Evolutionary conservation across 2,329 filamentous ascomycete genomes (phyloP), one percentile per base, ranked within the genome.

Genomic region (Colletotrichum shisoi): DNA sequence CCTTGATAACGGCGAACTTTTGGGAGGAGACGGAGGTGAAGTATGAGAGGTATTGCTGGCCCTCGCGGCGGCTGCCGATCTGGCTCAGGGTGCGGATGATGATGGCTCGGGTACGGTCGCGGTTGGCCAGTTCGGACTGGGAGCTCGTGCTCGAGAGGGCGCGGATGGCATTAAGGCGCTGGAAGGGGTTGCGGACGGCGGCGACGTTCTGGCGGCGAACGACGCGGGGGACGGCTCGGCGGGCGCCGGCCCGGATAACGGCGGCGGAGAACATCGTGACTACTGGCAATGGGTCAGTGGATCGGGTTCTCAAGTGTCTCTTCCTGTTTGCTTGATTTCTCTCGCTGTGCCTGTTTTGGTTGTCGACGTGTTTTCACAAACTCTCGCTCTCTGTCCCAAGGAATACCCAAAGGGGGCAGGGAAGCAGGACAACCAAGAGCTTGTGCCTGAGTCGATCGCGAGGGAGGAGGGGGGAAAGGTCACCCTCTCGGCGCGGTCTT

Each of bases 1-100:
- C 94, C 84, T 99, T 99, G 80, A 99, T 96, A 56, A 99, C 94
- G 72, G 94, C 94, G 79, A 98, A 99, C 76, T 96, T 93, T 82
- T 98, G 94, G 42, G 93, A 96, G 51, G 93, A 95, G 69, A 97
- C 94, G 40, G 94, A 97, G 72, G 91, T 95, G 84, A 99, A 99
- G 78, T 98, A 93, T 72, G 94, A 95, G 67, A 98, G 89, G 80
- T 98, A 98, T 80, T 98, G 94, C 83, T 97, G 92, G 70, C 96
- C 93, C 82, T 99, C 94, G 69, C 94, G 86, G 86, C 96, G 96
- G 70, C 93, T 97, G 70, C 93, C 94, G 77, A 98, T 96, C 81
- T 94, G 97, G 82, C 93, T 96, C 72, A 98, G 85, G 68, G 97
- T 87, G 81, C 94, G 92, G 75, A 96, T 90, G 70, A 96, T 93